These are phyloP conservation scores for Paramecium octaurelia DNA, from an alignment of 73 alveolate species.

Conservation along the genomic window DNA sequence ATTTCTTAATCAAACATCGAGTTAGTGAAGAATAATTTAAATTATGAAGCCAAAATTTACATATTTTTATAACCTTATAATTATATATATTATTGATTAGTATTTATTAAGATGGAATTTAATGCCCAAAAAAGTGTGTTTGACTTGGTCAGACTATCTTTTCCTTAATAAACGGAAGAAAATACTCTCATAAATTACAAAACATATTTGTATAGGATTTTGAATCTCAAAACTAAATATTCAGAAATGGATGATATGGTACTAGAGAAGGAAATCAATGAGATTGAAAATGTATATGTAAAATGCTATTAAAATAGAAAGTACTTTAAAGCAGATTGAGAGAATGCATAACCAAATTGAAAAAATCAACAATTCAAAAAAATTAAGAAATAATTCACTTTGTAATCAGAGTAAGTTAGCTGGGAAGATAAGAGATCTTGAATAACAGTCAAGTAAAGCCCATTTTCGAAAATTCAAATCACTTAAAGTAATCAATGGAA, in stretches of 20 bases:
- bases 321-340: background rate
- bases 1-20: no score
- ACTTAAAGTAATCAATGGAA: background rate
- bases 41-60: background rate
- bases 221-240: background rate
- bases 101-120: background rate
- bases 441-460: background rate
- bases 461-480: background rate
- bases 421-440: background rate
- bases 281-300: background rate
- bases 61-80: background rate
- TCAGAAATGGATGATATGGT: background rate
- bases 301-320: background rate
- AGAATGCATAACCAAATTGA: background rate
- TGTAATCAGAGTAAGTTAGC: background rate
- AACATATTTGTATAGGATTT: background rate
- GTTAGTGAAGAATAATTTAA: background rate
- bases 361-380: background rate
- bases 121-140: slow-evolving; percentile 1
- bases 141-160: background rate
- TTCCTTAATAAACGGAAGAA: background rate
- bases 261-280: background rate
- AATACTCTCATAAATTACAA: background rate
- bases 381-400: slow-evolving; percentile 3
- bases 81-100: background rate